Evolutionary conservation across 805 yeast species (phyloP).

Genomic region (Limtongozyma cylindracea): DNA sequence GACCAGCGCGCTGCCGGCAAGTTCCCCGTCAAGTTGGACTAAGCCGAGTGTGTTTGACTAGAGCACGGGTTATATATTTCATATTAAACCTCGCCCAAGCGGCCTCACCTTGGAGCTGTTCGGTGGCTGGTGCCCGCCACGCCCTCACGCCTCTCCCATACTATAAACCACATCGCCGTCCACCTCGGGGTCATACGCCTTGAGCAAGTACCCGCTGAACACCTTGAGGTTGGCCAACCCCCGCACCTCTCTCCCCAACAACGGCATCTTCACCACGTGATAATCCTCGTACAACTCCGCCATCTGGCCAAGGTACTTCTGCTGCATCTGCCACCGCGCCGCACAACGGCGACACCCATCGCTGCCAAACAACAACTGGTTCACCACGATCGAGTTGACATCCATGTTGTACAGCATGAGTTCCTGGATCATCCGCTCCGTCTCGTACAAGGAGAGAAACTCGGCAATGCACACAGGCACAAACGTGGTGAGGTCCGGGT

Average conservation of each 20-base stretch:
- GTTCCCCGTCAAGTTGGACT: slow-evolving; percentile 13
- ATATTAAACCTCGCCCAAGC: too few relatives aligned
- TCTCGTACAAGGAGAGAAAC: slow-evolving; percentile 84
- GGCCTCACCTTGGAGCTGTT: too few relatives aligned
- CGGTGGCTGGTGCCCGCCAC: too few relatives aligned
- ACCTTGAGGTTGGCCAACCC: slow-evolving; percentile 68
- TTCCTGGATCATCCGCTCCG: slow-evolving; percentile 95
- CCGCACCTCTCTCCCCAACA: slow-evolving; percentile 84
- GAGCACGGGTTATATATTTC: too few relatives aligned
- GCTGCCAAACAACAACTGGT: slow-evolving; percentile 77
- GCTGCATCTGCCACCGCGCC: slow-evolving; percentile 89
- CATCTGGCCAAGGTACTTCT: slow-evolving; percentile 85
- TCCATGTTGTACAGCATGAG: slow-evolving; percentile 87
- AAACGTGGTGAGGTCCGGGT: slow-evolving; percentile 87
- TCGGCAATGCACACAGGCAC: slow-evolving; percentile 96
- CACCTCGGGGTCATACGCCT: slow-evolving; percentile 49
- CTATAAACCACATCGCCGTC: slow-evolving; percentile 27
- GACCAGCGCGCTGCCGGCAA: slow-evolving; percentile 46
- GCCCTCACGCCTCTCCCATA: slow-evolving; percentile 22
- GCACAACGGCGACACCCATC: slow-evolving; percentile 77
- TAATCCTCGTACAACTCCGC: slow-evolving; percentile 91
- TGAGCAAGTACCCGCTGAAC: slow-evolving; percentile 59
- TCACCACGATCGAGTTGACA: slow-evolving; percentile 87
- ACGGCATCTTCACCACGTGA: slow-evolving; percentile 88
- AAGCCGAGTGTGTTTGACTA: too few relatives aligned